A percentile compares a stretch with the other conserved stretches of the same genome.
Conservation (phyloP, 1,284 basidiomycete genomes). For the Sporisorium reilianum region DNA sequence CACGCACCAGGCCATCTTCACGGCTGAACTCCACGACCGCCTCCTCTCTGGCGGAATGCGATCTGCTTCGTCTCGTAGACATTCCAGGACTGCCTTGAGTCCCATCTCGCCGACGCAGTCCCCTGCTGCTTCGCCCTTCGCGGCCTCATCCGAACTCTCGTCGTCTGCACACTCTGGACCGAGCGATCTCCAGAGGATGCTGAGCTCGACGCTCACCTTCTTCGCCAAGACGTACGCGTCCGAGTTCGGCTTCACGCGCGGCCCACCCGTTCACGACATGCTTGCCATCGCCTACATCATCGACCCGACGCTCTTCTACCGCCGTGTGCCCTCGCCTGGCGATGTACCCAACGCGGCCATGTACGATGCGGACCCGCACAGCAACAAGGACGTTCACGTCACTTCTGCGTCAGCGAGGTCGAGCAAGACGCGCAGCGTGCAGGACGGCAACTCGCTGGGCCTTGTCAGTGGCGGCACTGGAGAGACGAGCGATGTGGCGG, state of each 20-base stretch:
- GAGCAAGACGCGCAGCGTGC: conserved; percentile 1
- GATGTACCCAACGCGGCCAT: conserved; percentile 30
- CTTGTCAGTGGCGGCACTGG: conserved; percentile 20
- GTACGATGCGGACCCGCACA: conserved; percentile 43
- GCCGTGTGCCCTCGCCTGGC: conserved; percentile 43
- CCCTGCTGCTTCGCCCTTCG: conserved; percentile 18
- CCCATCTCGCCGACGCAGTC: conserved; percentile 22
- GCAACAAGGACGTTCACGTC: conserved; percentile 26
- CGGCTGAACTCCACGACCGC: conserved; percentile 47
- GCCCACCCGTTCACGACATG: conserved; percentile 64
- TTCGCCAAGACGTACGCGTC: conserved; percentile 54
- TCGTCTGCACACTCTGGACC: conserved; percentile 28
- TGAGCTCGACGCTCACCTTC: conserved; percentile 58
- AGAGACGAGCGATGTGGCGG: conserved; percentile 19
- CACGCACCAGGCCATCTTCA: conserved; percentile 61
- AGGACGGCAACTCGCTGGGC: conserved; percentile 22
- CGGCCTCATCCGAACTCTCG: conserved; percentile 17
- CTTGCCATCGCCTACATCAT: conserved; percentile 61
- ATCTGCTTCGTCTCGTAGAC: conserved; percentile 40
- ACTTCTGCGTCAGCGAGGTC: neutral
- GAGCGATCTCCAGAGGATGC: conserved; percentile 42
- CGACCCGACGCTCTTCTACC: conserved; percentile 58
- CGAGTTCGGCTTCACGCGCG: conserved; percentile 58
- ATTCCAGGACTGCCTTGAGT: conserved; percentile 21
- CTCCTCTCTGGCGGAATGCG: conserved; percentile 27